Base-by-base conservation (phyloP, 1,139 yeast genomes). In the Saccharomycopsis hybrid region DNA sequence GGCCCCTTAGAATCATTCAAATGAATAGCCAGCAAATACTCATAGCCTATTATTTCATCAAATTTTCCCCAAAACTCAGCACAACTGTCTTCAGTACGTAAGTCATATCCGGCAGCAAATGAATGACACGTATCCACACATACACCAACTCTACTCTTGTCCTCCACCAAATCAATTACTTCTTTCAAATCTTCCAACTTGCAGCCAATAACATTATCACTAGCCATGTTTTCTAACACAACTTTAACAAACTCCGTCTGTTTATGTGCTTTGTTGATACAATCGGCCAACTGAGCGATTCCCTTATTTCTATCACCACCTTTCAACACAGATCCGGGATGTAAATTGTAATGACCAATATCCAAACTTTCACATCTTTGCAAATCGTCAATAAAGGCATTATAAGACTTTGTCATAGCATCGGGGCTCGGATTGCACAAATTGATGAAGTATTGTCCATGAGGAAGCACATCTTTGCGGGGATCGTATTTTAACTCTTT, bases 221-320 rank as follows among this genome's bases (percentile, higher is more conserved):
- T 98, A 0, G 98, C 97, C 98, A 94, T 92, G 62, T 92, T 92
- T 63, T 92, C 99, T 52, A 94, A 74, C 11, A 92, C 95, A 47
- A 92, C 82, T 62, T 83, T 88, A 35, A 92, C 97, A 61, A 80
- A 83, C 4, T 67, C 60, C 0, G 98, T 92, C 51, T 80, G 80
- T 32, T 68, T 66, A 43, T 86, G 83, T 4, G 95, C 97, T 41
- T 69, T 72, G 64, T 94, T 92, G 58, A 92, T 82, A 56, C 85
- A 84, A 18, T 72, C 72, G 0, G 97, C 97, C 56, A 92, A 70
- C 51, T 80, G 77, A 47, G 67, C 67, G 47, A 90, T 67, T 1
- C 95, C 87, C 31, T 71, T 76, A 2, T 65, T 61, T 60, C 83
- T 88, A 61, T 85, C 86, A 2, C 65, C 61, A 1, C 85, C 78